phyloP scores from a whole-genome alignment of 2,329 filamentous ascomycete species.

The Ambrosiella cleistominuta region DNA sequence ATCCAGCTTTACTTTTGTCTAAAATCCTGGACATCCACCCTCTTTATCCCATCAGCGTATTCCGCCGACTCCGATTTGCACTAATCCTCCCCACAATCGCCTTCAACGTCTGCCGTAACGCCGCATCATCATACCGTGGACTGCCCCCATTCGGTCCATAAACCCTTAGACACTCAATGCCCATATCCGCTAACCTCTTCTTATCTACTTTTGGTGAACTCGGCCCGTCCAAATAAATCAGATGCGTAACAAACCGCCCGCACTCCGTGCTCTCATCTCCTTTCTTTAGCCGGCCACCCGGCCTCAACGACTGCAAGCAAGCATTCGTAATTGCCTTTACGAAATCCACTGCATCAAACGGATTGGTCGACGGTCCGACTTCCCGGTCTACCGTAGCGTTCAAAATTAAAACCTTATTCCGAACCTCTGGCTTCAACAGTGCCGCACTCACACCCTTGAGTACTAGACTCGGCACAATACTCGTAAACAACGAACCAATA shows the following conservation, averaged over 20 bases:
- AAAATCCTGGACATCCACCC: background rate
- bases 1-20: background rate
- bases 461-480: slow-evolving; percentile 66
- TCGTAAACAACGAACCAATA: slow-evolving; percentile 88
- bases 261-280: slow-evolving; percentile 28
- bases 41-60: slow-evolving; percentile 21
- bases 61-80: slow-evolving; percentile 25
- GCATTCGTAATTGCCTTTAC: slow-evolving; percentile 62
- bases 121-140: slow-evolving; percentile 57
- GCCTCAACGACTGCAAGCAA: slow-evolving; percentile 46
- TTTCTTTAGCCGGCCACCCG: slow-evolving; percentile 18
- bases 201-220: slow-evolving; percentile 54
- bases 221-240: slow-evolving; percentile 60
- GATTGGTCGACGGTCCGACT: slow-evolving; percentile 49
- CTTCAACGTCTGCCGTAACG: slow-evolving; percentile 56
- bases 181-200: slow-evolving; percentile 41
- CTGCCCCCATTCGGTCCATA: slow-evolving; percentile 48
- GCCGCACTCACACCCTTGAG: slow-evolving; percentile 54
- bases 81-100: slow-evolving; percentile 49
- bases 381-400: slow-evolving; percentile 77
- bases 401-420: slow-evolving; percentile 64
- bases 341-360: slow-evolving; percentile 65
- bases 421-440: slow-evolving; percentile 24
- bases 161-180: slow-evolving; percentile 60
- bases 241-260: slow-evolving; percentile 59